Evolutionary conservation across 768 basidiomycete species (phyloP).

Genomic region (Galerina sulciceps): DNA sequence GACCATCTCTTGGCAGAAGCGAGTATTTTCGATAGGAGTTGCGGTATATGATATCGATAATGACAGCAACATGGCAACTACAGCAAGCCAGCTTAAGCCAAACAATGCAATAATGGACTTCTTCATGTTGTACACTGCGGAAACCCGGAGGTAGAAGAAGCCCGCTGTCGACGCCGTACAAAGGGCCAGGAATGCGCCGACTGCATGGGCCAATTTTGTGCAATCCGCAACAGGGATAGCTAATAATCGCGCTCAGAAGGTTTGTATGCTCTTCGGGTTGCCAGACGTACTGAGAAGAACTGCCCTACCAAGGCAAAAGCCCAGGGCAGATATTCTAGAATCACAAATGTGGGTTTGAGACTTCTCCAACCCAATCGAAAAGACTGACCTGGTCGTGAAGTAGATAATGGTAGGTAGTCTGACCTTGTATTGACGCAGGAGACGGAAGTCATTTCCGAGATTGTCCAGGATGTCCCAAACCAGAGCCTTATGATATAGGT

Average conservation of each 20-base stretch:
- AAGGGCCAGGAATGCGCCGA: constrained; percentile 23
- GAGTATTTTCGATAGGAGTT: constrained; percentile 20
- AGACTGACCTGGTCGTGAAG: constrained; percentile 14
- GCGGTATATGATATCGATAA: constrained; percentile 24
- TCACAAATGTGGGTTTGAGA: not conserved
- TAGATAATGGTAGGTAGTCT: not conserved
- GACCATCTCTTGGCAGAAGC: constrained; percentile 24
- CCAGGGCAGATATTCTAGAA: constrained; percentile 15
- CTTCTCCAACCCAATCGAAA: not conserved
- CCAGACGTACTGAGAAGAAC: constrained; percentile 22
- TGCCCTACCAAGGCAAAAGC: constrained; percentile 16
- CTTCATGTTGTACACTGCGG: constrained; percentile 24
- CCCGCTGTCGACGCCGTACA: constrained; percentile 21
- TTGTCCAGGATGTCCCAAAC: constrained; percentile 11
- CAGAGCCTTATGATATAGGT: not conserved
- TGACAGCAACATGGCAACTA: constrained; percentile 4
- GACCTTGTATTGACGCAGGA: not conserved
- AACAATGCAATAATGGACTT: constrained; percentile 23
- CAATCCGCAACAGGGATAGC: constrained; percentile 21
- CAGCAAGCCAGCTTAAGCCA: constrained; percentile 31
- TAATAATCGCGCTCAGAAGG: not conserved
- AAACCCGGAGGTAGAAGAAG: constrained; percentile 29
- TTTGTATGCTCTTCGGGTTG: not conserved
- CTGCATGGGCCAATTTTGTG: constrained; percentile 7
- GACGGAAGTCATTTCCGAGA: not conserved